These are phyloP conservation scores for Myxozyma geophila DNA, from an alignment of 805 yeast species.

Conservation along the genomic window DNA sequence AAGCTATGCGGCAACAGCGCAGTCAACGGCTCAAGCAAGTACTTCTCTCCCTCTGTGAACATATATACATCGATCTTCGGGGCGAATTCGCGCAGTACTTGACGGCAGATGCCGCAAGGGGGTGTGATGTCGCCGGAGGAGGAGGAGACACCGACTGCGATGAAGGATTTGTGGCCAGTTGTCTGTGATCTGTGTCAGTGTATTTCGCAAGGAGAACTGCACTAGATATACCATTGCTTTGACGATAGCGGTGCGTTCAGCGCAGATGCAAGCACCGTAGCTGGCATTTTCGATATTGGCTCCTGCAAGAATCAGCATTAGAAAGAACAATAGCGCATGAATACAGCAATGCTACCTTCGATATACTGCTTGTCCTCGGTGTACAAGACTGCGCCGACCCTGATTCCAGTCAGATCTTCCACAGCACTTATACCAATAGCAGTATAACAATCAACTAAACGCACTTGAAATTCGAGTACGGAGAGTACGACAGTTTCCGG, in stretches of 20 bases:
- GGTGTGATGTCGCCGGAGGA: conserved; percentile 63
- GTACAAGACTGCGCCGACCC: conserved; percentile 82
- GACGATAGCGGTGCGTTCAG: conserved; percentile 70
- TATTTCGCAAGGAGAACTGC: background rate
- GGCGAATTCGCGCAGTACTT: conserved; percentile 82
- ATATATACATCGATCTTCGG: conserved; percentile 64
- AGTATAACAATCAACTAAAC: background rate
- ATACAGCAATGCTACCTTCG: conserved; percentile 6
- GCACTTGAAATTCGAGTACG: conserved; percentile 66
- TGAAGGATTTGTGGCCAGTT: conserved; percentile 48
- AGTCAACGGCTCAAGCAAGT: conserved; percentile 50
- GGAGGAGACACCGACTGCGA: conserved; percentile 69
- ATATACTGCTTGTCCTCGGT: conserved; percentile 55
- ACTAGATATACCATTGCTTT: conserved; percentile 52
- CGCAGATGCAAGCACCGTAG: conserved; percentile 78
- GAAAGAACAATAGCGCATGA: background rate
- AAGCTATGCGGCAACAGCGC: conserved; percentile 79
- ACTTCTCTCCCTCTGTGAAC: conserved; percentile 61
- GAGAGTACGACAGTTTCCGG: conserved; percentile 61
- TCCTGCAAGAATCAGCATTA: conserved; percentile 51
- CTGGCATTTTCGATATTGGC: conserved; percentile 95
- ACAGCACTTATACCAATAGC: background rate
- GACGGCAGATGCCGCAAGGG: conserved; percentile 96
- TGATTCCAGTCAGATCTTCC: background rate
- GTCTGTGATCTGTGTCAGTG: conserved; percentile 24